A percentile compares a stretch with the other conserved stretches of the same genome.
These are phyloP conservation scores for Vigna radiata DNA, from an alignment of 306 rosid genomes.

Conservation along the genomic window DNA sequence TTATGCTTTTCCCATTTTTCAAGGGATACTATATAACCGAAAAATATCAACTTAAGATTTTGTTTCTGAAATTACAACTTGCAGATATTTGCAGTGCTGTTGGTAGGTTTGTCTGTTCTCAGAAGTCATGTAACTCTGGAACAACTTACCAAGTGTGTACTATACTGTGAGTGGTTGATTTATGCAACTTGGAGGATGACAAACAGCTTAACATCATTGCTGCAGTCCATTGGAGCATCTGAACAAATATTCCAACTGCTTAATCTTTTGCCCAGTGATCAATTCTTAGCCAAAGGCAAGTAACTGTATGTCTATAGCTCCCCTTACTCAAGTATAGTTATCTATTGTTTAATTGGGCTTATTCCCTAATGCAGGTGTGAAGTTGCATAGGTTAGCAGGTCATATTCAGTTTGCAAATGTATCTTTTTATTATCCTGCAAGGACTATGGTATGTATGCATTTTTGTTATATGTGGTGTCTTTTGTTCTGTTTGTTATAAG, in stretches of 20 bases:
- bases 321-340: not conserved
- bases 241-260: constrained; percentile 67
- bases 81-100: constrained; percentile 72
- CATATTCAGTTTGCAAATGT: constrained; percentile 70
- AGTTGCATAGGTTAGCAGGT: constrained; percentile 65
- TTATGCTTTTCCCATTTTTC: constrained; percentile 19
- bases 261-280: constrained; percentile 69
- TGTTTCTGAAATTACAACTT: constrained; percentile 34
- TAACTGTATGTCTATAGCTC: constrained; percentile 5
- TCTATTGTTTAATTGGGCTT: constrained; percentile 40
- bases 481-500: constrained; percentile 17
- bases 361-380: constrained; percentile 58
- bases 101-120: constrained; percentile 68
- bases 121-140: constrained; percentile 62
- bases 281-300: constrained; percentile 70
- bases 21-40: not conserved
- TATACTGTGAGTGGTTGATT: constrained; percentile 91
- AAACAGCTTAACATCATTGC: constrained; percentile 69
- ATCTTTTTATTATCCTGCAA: constrained; percentile 70
- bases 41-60: constrained; percentile 1
- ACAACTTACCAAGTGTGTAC: constrained; percentile 84
- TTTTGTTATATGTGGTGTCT: constrained; percentile 15
- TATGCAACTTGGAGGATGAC: constrained; percentile 89
- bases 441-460: constrained; percentile 51
- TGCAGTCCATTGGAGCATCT: constrained; percentile 86